phyloP scores from a whole-genome alignment of 2,329 filamentous ascomycete species.

The Sarocladium brachiariae region DNA sequence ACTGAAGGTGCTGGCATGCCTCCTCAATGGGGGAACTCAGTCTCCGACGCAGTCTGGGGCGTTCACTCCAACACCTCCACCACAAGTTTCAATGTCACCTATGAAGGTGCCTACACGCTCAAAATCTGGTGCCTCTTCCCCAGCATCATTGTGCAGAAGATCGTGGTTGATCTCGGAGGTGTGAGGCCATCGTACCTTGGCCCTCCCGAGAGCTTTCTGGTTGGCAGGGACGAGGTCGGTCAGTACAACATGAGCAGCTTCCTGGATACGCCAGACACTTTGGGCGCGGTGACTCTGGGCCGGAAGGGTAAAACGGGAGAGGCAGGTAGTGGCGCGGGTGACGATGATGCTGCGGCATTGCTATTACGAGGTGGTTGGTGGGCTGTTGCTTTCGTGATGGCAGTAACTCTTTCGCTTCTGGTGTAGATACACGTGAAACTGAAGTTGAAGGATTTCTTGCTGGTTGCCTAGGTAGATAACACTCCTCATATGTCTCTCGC shows the following conservation, averaged over 20 bases:
- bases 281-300: constrained; percentile 11
- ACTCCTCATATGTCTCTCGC: too few species aligned
- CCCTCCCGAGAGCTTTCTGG: constrained; percentile 47
- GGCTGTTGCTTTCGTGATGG: background rate
- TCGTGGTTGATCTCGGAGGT: constrained; percentile 49
- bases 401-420: background rate
- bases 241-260: constrained; percentile 32
- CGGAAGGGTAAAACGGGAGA: background rate
- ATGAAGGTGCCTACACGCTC: constrained; percentile 40
- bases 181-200: constrained; percentile 48
- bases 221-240: constrained; percentile 32
- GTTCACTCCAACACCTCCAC: constrained; percentile 36
- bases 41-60: constrained; percentile 41
- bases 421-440: background rate
- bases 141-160: constrained; percentile 48
- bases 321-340: background rate
- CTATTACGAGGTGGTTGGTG: background rate
- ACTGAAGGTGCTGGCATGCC: constrained; percentile 35
- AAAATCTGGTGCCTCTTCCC: constrained; percentile 45
- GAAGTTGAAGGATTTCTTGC: too few species aligned
- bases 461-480: too few species aligned
- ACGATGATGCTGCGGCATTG: background rate
- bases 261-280: constrained; percentile 15
- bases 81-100: constrained; percentile 27
- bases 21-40: constrained; percentile 33